phyloP scores from a whole-genome alignment of 331 rosid species.

The Spiraea crenata region DNA sequence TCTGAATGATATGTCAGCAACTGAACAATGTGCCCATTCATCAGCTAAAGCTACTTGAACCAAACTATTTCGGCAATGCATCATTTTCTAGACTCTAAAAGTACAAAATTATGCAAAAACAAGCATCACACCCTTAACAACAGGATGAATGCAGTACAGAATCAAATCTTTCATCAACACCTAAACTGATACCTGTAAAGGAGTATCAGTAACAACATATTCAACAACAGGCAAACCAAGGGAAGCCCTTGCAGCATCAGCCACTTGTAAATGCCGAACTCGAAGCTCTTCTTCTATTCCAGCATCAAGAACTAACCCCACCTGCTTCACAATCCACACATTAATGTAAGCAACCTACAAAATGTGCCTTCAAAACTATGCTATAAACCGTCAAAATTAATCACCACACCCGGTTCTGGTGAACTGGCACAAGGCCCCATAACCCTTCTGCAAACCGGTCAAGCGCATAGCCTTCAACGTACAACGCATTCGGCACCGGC shows the following conservation, averaged over 20 bases:
- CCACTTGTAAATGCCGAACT: constrained; percentile 82
- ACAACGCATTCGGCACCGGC: constrained; percentile 77
- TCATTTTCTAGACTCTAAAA: neutral
- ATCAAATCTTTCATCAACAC: constrained; percentile 3
- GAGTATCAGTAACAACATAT: constrained; percentile 73
- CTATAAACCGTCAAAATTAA: neutral
- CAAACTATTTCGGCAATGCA: too few relatives aligned
- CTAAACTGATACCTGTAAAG: constrained; percentile 53
- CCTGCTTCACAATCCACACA: constrained; percentile 32
- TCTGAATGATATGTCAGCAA: neutral
- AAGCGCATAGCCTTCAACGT: constrained; percentile 90
- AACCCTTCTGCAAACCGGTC: constrained; percentile 86
- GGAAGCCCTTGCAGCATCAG: constrained; percentile 88
- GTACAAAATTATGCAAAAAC: neutral
- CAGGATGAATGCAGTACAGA: constrained; percentile 4
- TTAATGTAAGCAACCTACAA: neutral
- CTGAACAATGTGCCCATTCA: neutral
- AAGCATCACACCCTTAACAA: neutral
- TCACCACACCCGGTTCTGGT: constrained; percentile 65
- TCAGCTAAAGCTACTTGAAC: neutral
- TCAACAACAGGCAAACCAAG: constrained; percentile 86
- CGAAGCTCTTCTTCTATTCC: constrained; percentile 79
- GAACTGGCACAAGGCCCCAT: constrained; percentile 82
- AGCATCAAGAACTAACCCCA: constrained; percentile 87
- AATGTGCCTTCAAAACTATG: neutral